Conservation (phyloP, 495 filamentous ascomycete species). For the Haplographium delicatum region DNA sequence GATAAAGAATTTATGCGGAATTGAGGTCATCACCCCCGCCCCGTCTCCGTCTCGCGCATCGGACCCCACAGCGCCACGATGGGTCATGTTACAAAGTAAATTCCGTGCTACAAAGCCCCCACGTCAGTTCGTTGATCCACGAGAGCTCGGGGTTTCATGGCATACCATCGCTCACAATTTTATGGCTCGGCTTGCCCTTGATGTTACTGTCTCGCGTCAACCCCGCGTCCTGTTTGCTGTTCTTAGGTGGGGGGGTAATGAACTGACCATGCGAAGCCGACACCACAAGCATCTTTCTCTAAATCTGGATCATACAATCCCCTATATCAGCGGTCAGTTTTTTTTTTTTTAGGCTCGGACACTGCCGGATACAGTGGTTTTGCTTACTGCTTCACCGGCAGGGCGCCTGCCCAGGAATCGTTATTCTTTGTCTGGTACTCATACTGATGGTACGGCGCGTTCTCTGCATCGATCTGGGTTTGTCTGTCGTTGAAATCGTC, state of each 20-base stretch:
- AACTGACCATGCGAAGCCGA: conserved; percentile 95
- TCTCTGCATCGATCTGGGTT: conserved; percentile 45
- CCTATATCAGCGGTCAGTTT: conserved; percentile 26
- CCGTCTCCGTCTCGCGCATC: conserved; percentile 97
- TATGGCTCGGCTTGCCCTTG: conserved; percentile 96
- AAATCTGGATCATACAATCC: conserved; percentile 94
- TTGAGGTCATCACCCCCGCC: conserved; percentile 98
- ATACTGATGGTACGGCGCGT: conserved; percentile 55
- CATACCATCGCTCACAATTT: conserved; percentile 98
- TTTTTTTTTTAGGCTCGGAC: too few relatives aligned
- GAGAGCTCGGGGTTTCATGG: conserved; percentile 14
- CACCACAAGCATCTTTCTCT: conserved; percentile 99
- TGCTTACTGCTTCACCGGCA: conserved; percentile 85
- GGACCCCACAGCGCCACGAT: conserved; percentile 95
- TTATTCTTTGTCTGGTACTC: conserved; percentile 85
- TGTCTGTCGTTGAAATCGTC: conserved; percentile 55
- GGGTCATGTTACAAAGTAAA: conserved; percentile 99
- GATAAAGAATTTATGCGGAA: conserved; percentile 97
- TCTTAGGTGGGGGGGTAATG: not conserved
- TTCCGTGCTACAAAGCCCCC: conserved; percentile 60
- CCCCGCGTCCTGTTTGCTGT: not conserved
- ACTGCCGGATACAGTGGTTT: not conserved
- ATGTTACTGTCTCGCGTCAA: conserved; percentile 63
- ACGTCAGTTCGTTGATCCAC: conserved; percentile 6
- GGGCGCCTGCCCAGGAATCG: conserved; percentile 88